Evolutionary conservation across 106 monocot genomes (phyloP).

Genomic region (Ottelia alismoides): DNA sequence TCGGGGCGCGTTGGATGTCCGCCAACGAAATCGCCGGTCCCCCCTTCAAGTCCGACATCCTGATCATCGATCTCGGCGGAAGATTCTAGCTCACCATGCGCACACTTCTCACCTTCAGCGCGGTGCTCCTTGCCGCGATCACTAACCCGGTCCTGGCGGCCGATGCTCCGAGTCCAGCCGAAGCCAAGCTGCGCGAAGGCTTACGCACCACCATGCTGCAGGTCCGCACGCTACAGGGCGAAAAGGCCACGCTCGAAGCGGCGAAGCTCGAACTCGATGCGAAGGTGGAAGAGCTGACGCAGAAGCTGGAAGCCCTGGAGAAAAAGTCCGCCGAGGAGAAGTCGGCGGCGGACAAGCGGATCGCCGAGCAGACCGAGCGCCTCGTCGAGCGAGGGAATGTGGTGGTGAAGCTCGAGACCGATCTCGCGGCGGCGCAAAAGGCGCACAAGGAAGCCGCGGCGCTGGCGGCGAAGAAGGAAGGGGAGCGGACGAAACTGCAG

Average conservation of each 20-base stretch:
- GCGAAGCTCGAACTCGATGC: background rate
- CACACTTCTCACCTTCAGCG: background rate
- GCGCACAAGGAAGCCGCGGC: background rate
- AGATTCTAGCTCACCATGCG: background rate
- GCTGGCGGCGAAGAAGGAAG: background rate
- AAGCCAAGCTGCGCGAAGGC: background rate
- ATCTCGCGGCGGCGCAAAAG: background rate
- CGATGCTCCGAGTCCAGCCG: background rate
- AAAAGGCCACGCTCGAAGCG: background rate
- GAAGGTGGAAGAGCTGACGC: background rate
- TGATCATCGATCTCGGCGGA: background rate
- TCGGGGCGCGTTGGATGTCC: background rate
- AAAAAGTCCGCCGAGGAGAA: background rate
- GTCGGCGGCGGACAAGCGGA: background rate
- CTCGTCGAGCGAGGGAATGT: background rate
- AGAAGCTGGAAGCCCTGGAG: background rate
- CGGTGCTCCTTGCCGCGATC: background rate
- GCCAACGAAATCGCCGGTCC: background rate
- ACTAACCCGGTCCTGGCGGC: background rate
- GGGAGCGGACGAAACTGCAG: background rate
- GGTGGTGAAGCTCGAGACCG: background rate
- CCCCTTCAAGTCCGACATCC: background rate
- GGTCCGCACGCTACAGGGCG: background rate
- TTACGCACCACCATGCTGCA: background rate
- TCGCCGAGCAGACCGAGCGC: background rate